These are phyloP conservation scores for Phytophthora europaea DNA, from an alignment of 352 stramenopile genomes.

Conservation along the genomic window DNA sequence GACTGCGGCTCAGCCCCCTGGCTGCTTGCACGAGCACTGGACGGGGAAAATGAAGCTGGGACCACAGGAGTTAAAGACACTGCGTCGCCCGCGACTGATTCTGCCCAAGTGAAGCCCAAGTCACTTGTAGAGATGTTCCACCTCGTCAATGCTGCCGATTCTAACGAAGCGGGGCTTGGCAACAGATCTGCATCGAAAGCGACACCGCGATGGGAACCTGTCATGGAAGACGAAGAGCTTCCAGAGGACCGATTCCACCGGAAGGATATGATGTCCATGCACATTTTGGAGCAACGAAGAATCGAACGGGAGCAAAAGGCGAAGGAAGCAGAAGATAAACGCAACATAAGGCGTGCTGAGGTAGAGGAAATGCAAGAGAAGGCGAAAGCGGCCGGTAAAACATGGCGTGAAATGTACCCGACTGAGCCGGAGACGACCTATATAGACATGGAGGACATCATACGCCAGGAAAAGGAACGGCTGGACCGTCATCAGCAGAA, in stretches of 20 bases:
- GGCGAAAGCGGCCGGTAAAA: constrained; percentile 67
- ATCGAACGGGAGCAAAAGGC: constrained; percentile 69
- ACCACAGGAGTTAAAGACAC: neutral
- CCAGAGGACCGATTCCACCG: constrained; percentile 84
- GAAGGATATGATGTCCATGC: constrained; percentile 90
- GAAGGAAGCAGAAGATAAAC: constrained; percentile 66
- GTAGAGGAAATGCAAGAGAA: constrained; percentile 65
- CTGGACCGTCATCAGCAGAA: constrained; percentile 41
- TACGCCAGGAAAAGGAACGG: constrained; percentile 56
- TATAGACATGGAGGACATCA: constrained; percentile 79
- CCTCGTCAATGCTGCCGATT: constrained; percentile 40
- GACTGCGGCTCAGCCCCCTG: constrained; percentile 77
- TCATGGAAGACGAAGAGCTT: constrained; percentile 81
- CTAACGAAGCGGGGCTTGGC: neutral
- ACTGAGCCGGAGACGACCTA: constrained; percentile 82
- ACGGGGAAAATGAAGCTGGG: constrained; percentile 34
- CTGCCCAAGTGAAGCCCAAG: constrained; percentile 39
- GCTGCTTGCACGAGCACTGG: constrained; percentile 66
- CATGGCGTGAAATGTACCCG: constrained; percentile 85
- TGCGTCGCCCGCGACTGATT: neutral
- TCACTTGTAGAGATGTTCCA: constrained; percentile 83
- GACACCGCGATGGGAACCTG: constrained; percentile 59
- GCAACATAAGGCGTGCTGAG: constrained; percentile 49
- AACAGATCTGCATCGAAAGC: constrained; percentile 6
- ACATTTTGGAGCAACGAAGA: constrained; percentile 81